phyloP scores from a whole-genome alignment of 768 basidiomycete genomes.

The Pisolithus marmoratus region DNA sequence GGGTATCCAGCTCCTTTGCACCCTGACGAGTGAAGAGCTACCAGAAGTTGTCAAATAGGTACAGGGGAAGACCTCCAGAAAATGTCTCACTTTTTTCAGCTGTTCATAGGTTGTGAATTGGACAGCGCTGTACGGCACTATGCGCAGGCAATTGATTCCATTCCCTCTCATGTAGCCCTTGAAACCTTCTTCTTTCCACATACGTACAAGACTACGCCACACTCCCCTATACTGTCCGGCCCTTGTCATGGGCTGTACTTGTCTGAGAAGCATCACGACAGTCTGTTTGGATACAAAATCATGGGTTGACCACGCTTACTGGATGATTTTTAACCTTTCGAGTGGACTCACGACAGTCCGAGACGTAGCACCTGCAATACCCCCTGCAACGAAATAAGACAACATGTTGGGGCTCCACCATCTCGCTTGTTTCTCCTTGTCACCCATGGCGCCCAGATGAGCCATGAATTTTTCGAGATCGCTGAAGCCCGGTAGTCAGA shows the following conservation, averaged over 20 bases:
- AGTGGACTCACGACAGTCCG: slow-evolving; percentile 90
- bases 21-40: slow-evolving; percentile 71
- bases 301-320: slow-evolving; percentile 48
- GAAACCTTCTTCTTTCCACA: slow-evolving; percentile 92
- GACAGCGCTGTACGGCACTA: slow-evolving; percentile 88
- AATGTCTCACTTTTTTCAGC: slow-evolving; percentile 64
- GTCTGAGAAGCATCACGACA: slow-evolving; percentile 44
- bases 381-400: slow-evolving; percentile 53
- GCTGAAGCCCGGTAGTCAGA: not conserved
- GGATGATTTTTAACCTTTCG: slow-evolving; percentile 93
- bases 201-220: slow-evolving; percentile 73
- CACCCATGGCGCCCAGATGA: slow-evolving; percentile 16
- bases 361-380: slow-evolving; percentile 59
- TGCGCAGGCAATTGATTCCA: slow-evolving; percentile 84
- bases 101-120: slow-evolving; percentile 89
- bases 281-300: slow-evolving; percentile 1
- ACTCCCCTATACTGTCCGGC: slow-evolving; percentile 77
- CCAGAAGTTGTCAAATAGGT: slow-evolving; percentile 23
- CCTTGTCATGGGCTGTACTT: slow-evolving; percentile 74
- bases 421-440: slow-evolving; percentile 19
- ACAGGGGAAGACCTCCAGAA: not conserved
- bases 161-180: slow-evolving; percentile 93
- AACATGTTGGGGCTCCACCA: slow-evolving; percentile 26
- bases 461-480: not conserved
- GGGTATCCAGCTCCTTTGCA: slow-evolving; percentile 77